A percentile compares a stretch with the other conserved stretches of the same genome.
phyloP scores from a whole-genome alignment of 1,284 basidiomycete genomes.

The Ustilago tritici region DNA sequence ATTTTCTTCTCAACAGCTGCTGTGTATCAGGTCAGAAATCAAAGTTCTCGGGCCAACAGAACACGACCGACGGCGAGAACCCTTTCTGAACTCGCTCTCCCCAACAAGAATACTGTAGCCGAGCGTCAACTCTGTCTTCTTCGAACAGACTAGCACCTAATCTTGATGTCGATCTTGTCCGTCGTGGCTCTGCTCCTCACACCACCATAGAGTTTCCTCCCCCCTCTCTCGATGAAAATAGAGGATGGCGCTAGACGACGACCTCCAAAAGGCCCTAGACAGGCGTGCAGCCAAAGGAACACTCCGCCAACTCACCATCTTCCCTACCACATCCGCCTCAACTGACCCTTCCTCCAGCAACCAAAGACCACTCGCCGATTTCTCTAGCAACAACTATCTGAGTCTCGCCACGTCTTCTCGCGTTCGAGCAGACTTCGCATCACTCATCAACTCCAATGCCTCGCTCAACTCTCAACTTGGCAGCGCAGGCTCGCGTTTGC shows the following conservation, averaged over 20 bases:
- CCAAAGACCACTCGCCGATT: constrained; percentile 73
- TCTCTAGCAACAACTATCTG: constrained; percentile 93
- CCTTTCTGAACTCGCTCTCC: neutral
- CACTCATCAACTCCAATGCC: constrained; percentile 16
- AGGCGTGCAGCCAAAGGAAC: constrained; percentile 55
- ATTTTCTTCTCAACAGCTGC: constrained; percentile 6
- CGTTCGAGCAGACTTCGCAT: constrained; percentile 70
- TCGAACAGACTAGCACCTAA: neutral
- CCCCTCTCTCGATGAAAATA: neutral
- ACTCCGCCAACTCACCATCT: constrained; percentile 55
- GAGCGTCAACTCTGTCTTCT: neutral
- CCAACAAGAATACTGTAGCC: constrained; percentile 3
- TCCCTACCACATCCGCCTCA: constrained; percentile 29
- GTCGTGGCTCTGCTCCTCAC: neutral
- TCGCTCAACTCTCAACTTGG: constrained; percentile 71
- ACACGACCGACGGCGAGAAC: too few species aligned
- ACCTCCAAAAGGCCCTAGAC: constrained; percentile 55
- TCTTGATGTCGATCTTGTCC: neutral
- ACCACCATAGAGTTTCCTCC: neutral
- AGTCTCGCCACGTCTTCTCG: constrained; percentile 78
- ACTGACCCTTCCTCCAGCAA: neutral
- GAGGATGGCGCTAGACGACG: constrained; percentile 52
- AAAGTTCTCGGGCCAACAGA: neutral
- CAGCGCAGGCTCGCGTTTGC: constrained; percentile 87
- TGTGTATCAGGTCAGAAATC: constrained; percentile 1